A percentile compares a stretch with the other conserved stretches of the same genome.
These are phyloP conservation scores for Chlamydomonas sp. DNA, from an alignment of 139 green algal species.

Conservation along the genomic window DNA sequence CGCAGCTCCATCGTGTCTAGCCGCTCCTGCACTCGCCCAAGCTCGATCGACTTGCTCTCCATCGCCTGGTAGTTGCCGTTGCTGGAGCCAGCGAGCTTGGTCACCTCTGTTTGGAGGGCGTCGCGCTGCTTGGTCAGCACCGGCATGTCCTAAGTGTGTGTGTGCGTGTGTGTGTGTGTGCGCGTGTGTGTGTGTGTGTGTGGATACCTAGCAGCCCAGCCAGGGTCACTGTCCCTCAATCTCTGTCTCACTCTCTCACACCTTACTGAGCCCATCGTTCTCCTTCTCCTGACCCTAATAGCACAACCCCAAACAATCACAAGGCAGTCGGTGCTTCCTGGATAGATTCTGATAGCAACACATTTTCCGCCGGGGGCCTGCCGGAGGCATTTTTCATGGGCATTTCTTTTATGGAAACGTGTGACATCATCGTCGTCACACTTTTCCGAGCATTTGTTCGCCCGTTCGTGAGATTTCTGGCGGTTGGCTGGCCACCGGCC, in stretches of 20 bases:
- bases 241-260: no score
- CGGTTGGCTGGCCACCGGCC: not conserved
- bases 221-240: not conserved
- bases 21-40: constrained; percentile 20
- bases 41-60: constrained; percentile 19
- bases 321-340: no score
- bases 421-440: no score
- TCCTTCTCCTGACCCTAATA: no score
- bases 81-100: not conserved
- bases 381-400: no score
- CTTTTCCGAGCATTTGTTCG: constrained; percentile 3
- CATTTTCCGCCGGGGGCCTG: no score
- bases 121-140: constrained; percentile 19
- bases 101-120: constrained; percentile 17
- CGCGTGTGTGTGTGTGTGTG: not conserved
- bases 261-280: no score
- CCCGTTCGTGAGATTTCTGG: not conserved
- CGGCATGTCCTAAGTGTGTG: constrained; percentile 28
- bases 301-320: no score
- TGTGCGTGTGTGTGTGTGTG: constrained; percentile 10
- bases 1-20: constrained; percentile 32
- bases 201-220: not conserved
- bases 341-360: no score
- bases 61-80: constrained; percentile 15
- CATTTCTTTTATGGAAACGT: no score